Evolutionary conservation across 257 asterid genomes (phyloP).

Genomic region (Nicotiana otophora): DNA sequence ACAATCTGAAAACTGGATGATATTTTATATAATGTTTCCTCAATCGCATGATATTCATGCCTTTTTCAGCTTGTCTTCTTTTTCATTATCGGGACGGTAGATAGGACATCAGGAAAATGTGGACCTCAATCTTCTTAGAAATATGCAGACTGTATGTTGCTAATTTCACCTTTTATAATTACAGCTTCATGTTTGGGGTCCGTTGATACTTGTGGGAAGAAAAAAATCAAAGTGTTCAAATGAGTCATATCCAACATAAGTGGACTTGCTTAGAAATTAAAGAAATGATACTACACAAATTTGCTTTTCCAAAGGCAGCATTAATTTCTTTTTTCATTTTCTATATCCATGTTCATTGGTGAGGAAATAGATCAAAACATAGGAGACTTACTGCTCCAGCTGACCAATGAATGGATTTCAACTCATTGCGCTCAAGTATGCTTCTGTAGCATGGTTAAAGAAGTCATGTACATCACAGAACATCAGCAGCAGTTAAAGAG

Average conservation of each 20-base stretch:
- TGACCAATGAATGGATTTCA: conserved; percentile 73
- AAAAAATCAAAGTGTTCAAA: background rate
- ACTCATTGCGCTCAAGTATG: conserved; percentile 81
- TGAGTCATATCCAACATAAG: background rate
- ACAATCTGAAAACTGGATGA: background rate
- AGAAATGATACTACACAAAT: background rate
- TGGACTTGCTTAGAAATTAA: background rate
- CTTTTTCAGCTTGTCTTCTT: background rate
- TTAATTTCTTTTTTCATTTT: background rate
- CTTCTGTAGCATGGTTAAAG: conserved; percentile 51
- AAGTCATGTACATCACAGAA: conserved; percentile 1
- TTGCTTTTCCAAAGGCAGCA: background rate
- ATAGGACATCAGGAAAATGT: background rate
- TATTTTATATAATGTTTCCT: background rate
- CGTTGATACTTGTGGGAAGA: background rate
- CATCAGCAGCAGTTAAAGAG: background rate
- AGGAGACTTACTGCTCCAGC: conserved; percentile 60
- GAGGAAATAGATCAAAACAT: background rate
- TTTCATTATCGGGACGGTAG: background rate
- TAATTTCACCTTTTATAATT: background rate
- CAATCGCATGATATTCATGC: background rate
- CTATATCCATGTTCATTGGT: background rate
- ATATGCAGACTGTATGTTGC: background rate
- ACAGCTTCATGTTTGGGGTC: background rate
- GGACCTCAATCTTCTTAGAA: background rate